Base-by-base conservation (phyloP, 2,329 filamentous ascomycete species). In the Xylaria sp. region DNA sequence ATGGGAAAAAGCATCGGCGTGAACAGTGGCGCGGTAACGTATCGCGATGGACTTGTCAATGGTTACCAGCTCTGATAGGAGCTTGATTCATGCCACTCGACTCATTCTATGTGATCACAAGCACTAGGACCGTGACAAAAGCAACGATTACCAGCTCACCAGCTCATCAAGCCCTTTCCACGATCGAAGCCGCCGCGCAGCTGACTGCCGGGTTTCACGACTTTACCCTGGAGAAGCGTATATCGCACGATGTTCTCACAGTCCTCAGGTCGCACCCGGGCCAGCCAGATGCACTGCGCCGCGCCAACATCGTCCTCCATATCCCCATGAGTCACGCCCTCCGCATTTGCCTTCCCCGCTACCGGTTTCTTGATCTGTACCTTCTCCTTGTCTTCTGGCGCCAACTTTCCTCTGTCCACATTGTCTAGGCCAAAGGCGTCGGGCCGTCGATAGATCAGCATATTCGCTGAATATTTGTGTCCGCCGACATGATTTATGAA, bases 401-500 rank as follows among this genome's bases (percentile, higher is more conserved):
- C 65, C 54, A 72, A 68, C 67, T 61, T 74, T 16, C 55, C 75
- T 65, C 72, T 73, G 70, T 67, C 72, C 49, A 80, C 79, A 16
- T 16, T 57, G 59, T 84, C 82, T 48, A 82, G 67, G 0, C 81
- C 82, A 68, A 84, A 85, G 0, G 83, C 79, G 67, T 85, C 78
- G 5, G 78, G 79, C 57, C 82, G 81, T 8, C 94, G 83, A 74
- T 99, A 97, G 1, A 99, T 80, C 79, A 99, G 90, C 67, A 97
- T 85, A 69, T 99, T 99, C 34, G 94, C 94, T 52, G 88, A 87
- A 76, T 96, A 97, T 78, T 97, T 97, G 79, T 99, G 94, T 0
- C 94, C 94, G 34, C 94, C 94, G 2, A 97, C 92, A 71, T 99
- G 94, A 66, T 87, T 93, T 71, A 97, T 95, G 72, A 97, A 97